A percentile compares a stretch with the other conserved stretches of the same genome.
phyloP scores from a whole-genome alignment of 1,139 yeast species.

The Zygoascus sp. region DNA sequence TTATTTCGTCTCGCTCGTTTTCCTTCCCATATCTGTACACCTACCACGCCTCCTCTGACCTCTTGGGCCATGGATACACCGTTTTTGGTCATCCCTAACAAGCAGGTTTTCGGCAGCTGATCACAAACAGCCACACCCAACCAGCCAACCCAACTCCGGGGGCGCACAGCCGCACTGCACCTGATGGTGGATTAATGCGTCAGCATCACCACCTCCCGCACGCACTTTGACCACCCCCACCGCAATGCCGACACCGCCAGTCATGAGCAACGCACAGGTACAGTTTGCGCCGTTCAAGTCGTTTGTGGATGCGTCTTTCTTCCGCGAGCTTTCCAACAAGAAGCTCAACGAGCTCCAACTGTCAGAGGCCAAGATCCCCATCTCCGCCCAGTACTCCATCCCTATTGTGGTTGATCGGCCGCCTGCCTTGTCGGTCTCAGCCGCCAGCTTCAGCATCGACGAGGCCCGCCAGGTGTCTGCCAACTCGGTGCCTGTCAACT shows the following conservation, averaged over 20 bases:
- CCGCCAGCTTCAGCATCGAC: slow-evolving; percentile 25
- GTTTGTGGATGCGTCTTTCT: slow-evolving; percentile 81
- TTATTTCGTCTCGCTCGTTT: too few species aligned
- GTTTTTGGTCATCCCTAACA: too few species aligned
- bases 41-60: too few species aligned
- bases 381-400: slow-evolving; percentile 43
- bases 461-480: not conserved
- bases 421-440: slow-evolving; percentile 23
- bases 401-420: slow-evolving; percentile 37
- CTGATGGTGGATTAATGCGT: too few species aligned
- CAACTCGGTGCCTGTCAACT: slow-evolving; percentile 12
- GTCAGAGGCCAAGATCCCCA: slow-evolving; percentile 44
- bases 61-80: too few species aligned
- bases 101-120: too few species aligned
- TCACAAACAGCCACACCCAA: too few species aligned
- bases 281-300: slow-evolving; percentile 58
- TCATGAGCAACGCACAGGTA: slow-evolving; percentile 21
- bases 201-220: not conserved
- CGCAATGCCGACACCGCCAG: not conserved
- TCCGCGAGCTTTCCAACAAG: slow-evolving; percentile 61
- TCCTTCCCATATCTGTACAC: too few species aligned
- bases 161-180: too few species aligned
- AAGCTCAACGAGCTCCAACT: slow-evolving; percentile 66
- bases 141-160: too few species aligned
- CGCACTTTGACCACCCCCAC: not conserved